phyloP scores from a whole-genome alignment of 306 rosid species.

The Mimosa pudica region DNA sequence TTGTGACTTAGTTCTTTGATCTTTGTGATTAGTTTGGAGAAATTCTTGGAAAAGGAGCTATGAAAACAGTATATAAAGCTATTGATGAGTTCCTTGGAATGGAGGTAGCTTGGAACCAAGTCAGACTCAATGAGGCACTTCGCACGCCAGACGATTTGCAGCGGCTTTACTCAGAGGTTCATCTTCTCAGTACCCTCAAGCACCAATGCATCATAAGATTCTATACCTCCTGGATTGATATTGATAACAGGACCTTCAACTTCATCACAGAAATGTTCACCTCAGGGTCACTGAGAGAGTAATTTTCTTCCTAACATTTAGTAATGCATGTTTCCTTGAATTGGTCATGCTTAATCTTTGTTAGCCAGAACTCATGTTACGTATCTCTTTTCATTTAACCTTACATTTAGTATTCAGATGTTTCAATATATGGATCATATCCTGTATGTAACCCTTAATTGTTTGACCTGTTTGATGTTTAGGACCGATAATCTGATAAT shows the following conservation, averaged over 20 bases:
- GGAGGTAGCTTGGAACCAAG: constrained; percentile 95
- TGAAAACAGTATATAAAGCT: constrained; percentile 89
- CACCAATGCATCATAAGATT: constrained; percentile 73
- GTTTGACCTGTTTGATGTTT: neutral
- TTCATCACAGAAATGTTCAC: constrained; percentile 89
- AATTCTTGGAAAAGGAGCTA: constrained; percentile 90
- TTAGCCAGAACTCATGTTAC: neutral
- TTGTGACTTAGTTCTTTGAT: constrained; percentile 21
- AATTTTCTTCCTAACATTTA: constrained; percentile 40
- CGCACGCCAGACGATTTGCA: constrained; percentile 74
- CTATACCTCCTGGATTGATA: constrained; percentile 84
- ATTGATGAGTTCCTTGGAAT: constrained; percentile 80
- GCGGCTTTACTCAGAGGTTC: constrained; percentile 92
- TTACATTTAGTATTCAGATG: neutral
- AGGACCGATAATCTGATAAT: neutral
- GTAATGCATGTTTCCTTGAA: constrained; percentile 18
- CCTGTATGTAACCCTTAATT: neutral
- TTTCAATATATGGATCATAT: constrained; percentile 1
- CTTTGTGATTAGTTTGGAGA: constrained; percentile 56
- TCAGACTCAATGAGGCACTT: constrained; percentile 68
- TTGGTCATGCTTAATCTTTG: neutral
- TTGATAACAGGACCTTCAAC: constrained; percentile 71
- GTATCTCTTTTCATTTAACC: neutral
- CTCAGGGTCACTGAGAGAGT: constrained; percentile 89
- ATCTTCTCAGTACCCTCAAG: constrained; percentile 84